Conservation (phyloP, 2,329 filamentous ascomycete species). For the Penicillium sp. region DNA sequence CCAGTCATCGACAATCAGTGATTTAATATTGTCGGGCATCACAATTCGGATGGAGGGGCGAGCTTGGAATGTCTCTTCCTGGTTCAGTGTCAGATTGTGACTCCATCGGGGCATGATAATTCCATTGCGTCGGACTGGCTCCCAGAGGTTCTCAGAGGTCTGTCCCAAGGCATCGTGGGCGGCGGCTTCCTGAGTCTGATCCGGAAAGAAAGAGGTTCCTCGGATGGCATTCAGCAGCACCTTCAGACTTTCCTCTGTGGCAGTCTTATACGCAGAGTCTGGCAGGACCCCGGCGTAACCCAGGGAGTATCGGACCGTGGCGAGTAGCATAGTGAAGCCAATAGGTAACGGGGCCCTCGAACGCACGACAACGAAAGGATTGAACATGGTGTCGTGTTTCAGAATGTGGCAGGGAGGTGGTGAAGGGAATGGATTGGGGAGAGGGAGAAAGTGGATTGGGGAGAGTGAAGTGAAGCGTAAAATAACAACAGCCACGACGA, state of each 20-base stretch:
- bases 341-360: too few species aligned
- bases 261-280: too few species aligned
- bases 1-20: constrained; percentile 95
- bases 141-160: not conserved
- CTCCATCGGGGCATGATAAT: not conserved
- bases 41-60: constrained; percentile 83
- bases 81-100: constrained; percentile 14
- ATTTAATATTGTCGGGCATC: constrained; percentile 87
- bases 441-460: not conserved
- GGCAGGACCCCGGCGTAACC: too few species aligned
- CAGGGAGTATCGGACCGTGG: too few species aligned
- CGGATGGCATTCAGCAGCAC: too few species aligned
- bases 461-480: not conserved
- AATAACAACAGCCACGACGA: not conserved
- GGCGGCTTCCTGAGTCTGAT: too few species aligned
- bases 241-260: too few species aligned
- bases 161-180: too few species aligned
- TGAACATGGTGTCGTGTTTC: not conserved
- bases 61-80: constrained; percentile 87
- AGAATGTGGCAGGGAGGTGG: not conserved
- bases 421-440: not conserved
- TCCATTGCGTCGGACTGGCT: not conserved
- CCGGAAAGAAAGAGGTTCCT: too few species aligned
- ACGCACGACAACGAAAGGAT: too few species aligned
- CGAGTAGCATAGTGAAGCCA: too few species aligned